Base-by-base conservation (phyloP, 1,284 basidiomycete species). In the Rhodotorula sp. region DNA sequence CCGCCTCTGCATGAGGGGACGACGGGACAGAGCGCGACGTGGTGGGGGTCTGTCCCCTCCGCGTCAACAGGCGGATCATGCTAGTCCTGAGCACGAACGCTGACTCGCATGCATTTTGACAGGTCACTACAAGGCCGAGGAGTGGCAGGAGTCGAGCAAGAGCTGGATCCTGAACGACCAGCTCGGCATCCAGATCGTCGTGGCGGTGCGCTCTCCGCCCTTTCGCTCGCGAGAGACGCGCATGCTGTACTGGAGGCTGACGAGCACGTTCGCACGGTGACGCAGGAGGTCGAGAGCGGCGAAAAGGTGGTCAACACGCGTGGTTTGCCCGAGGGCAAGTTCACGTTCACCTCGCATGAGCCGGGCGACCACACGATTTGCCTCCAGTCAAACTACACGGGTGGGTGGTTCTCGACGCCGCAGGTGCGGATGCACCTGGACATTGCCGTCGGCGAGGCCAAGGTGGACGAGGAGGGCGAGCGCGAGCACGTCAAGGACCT, bases 281-380 rank as follows among this genome's bases (percentile, higher is more conserved):
- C 27, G 59, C 79, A 94, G 92, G 92, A 94, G 84, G 86, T 91
- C 72, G 88, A 90, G 58, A 88, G 85, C 4, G 86, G 86, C 6
- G 88, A 92, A 77, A 83, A 85, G 62, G 90, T 96, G 41, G 93
- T 94, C 54, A 90, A 91, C 78, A 94, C 94, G 5, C 89, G 89
- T 27, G 97, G 96, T 1, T 91, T 94, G 12, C 85, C 89, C 13
- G 91, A 97, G 67, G 91, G 96, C 61, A 89, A 89, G 74, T 99
- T 99, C 83, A 98, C 96, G 0, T 99, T 99, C 81, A 97, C 96
- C 29, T 95, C 94, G 4, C 93, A 97, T 82, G 93, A 96, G 75
- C 87, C 94, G 67, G 96, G 95, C 66, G 95, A 97, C 84, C 97
- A 99, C 83, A 89, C 91, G 67, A 97, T 99, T 81, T 99, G 97